Percentiles rank a stretch among this genome's conserved stretches.
Conservation (phyloP, 1,284 basidiomycete genomes). For the Schizophyllum amplum region DNA sequence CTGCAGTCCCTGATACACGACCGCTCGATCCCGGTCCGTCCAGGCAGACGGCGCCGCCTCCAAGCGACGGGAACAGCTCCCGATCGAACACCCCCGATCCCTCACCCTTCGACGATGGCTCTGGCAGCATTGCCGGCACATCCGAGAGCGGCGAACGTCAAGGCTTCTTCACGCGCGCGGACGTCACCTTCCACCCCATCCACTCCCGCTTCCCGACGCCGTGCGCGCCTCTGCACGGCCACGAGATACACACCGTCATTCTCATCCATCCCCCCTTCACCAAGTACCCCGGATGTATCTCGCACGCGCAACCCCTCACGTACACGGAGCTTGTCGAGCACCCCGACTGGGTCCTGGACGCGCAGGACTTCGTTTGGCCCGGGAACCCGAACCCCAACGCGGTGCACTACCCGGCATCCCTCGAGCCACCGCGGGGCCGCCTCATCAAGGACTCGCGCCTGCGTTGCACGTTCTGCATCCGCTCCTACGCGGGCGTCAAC, state of each 20-base stretch:
- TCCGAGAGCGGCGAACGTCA: not conserved
- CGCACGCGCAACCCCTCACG: conserved; percentile 22
- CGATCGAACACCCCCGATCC: not conserved
- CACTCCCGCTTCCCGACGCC: not conserved
- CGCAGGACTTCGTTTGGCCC: conserved; percentile 49
- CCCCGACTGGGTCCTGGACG: conserved; percentile 66
- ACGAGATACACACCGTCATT: conserved; percentile 22
- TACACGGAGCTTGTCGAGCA: conserved; percentile 55
- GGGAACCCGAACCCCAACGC: conserved; percentile 24
- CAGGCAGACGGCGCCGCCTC: not conserved
- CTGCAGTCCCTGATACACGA: not conserved
- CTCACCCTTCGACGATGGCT: not conserved
- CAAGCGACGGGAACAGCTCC: not conserved
- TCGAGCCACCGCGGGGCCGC: conserved; percentile 77
- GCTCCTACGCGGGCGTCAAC: conserved; percentile 74
- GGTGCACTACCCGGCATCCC: conserved; percentile 58
- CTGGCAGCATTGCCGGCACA: not conserved
- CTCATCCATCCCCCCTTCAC: conserved; percentile 67
- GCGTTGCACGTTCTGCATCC: conserved; percentile 72
- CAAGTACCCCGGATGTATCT: conserved; percentile 40
- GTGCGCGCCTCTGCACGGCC: too few relatives aligned
- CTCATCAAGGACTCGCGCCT: conserved; percentile 67
- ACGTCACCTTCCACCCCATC: not conserved
- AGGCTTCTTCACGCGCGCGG: not conserved
- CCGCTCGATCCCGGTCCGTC: not conserved